Evolutionary conservation across 805 yeast species (phyloP).

Genomic region (Candida qinlingensis): DNA sequence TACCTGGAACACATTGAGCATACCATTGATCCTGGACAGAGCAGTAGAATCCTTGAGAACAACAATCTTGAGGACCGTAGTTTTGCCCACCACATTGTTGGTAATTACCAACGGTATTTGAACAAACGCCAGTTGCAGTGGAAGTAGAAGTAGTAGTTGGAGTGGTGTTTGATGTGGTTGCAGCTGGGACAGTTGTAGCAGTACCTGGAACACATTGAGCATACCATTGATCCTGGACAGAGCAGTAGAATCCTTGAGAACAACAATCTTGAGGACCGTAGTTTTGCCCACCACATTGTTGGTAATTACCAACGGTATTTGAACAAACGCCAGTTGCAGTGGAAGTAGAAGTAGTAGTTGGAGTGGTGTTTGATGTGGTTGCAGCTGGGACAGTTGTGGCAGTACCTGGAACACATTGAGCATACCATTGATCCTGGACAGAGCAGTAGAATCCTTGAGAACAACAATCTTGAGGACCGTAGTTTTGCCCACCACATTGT

Average conservation of each 20-base stretch:
- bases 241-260: constrained; percentile 10
- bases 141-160: neutral
- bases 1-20: constrained; percentile 14
- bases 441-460: constrained; percentile 9
- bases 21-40: constrained; percentile 9
- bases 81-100: constrained; percentile 17
- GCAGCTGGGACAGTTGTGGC: constrained; percentile 1
- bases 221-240: constrained; percentile 9
- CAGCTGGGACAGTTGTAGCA: constrained; percentile 1
- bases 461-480: constrained; percentile 11
- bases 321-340: neutral
- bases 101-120: constrained; percentile 1
- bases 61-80: constrained; percentile 9
- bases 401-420: constrained; percentile 13
- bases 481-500: constrained; percentile 18
- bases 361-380: neutral
- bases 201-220: constrained; percentile 13
- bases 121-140: neutral
- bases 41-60: constrained; percentile 12
- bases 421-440: constrained; percentile 9
- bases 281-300: constrained; percentile 17
- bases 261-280: constrained; percentile 11
- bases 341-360: too few species aligned
- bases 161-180: neutral
- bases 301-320: constrained; percentile 3